Conservation (phyloP, 1,284 basidiomycete species). For the Tranzscheliella williamsii region DNA sequence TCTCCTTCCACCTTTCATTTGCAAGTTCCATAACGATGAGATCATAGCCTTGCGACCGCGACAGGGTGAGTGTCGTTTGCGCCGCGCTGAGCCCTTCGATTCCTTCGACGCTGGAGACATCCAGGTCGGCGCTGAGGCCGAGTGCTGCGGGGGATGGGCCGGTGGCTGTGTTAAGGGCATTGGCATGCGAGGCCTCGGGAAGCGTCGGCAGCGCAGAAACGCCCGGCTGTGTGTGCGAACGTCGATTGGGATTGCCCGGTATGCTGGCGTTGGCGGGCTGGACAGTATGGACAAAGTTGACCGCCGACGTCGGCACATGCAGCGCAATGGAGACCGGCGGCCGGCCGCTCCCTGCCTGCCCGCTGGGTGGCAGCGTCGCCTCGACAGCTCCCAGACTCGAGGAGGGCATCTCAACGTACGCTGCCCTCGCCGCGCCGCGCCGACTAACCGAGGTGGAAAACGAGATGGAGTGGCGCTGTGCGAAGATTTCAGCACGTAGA, state of each 20-base stretch:
- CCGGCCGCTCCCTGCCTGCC: conserved; percentile 2
- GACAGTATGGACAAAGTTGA: conserved; percentile 11
- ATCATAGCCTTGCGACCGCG: conserved; percentile 64
- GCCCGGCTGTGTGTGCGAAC: conserved; percentile 33
- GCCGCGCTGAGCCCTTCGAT: conserved; percentile 44
- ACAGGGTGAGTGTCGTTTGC: conserved; percentile 26
- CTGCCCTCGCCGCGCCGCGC: too few relatives aligned
- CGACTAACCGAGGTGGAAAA: too few relatives aligned
- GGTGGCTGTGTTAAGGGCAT: conserved; percentile 49
- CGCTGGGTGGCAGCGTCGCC: conserved; percentile 24
- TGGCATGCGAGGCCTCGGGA: conserved; percentile 53
- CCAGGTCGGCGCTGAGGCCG: conserved; percentile 28
- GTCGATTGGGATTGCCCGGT: conserved; percentile 30
- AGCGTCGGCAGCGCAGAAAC: conserved; percentile 45
- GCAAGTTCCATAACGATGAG: conserved; percentile 80
- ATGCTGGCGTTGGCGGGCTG: conserved; percentile 10
- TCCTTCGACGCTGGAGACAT: conserved; percentile 31
- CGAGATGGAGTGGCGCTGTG: too few relatives aligned
- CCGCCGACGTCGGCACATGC: conserved; percentile 27
- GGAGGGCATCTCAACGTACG: conserved; percentile 21
- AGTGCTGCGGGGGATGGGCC: conserved; percentile 44
- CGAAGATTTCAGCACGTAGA: neutral
- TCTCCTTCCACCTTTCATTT: conserved; percentile 79
- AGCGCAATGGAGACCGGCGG: conserved; percentile 29
- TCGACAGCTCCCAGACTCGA: conserved; percentile 39